Evolutionary conservation across 192 early-diverging fungal genomes (phyloP).

Genomic region (Coemansia sp.): DNA sequence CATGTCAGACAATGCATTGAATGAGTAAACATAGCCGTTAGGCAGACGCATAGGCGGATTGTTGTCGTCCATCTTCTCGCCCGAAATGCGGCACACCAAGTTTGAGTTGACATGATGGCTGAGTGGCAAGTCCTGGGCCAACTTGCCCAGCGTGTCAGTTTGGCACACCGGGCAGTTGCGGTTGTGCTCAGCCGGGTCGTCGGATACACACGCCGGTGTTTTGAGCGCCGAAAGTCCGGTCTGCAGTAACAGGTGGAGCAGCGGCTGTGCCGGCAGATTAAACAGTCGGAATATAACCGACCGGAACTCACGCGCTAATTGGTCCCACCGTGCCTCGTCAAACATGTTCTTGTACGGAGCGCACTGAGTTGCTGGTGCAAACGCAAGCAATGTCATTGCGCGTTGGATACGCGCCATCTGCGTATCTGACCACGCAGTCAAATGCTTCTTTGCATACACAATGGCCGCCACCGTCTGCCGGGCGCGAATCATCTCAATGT

Average conservation of each 20-base stretch:
- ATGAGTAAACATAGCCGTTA: constrained; percentile 95
- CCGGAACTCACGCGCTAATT: constrained; percentile 78
- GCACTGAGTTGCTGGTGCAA: constrained; percentile 73
- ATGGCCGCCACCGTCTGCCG: constrained; percentile 73
- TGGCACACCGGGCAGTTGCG: constrained; percentile 97
- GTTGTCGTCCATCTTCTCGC: constrained; percentile 93
- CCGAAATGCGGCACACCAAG: constrained; percentile 88
- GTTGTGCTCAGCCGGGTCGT: constrained; percentile 72
- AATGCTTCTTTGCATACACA: constrained; percentile 80
- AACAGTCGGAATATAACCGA: constrained; percentile 85
- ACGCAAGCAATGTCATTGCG: constrained; percentile 89
- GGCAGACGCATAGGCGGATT: constrained; percentile 95
- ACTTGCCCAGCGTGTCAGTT: constrained; percentile 73
- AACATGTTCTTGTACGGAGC: constrained; percentile 71
- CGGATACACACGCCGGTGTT: constrained; percentile 72
- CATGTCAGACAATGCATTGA: constrained; percentile 70
- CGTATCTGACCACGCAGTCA: constrained; percentile 73
- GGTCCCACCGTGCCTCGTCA: constrained; percentile 68
- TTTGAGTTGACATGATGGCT: constrained; percentile 95
- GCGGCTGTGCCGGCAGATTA: constrained; percentile 81
- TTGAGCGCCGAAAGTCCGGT: constrained; percentile 96
- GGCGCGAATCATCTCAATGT: constrained; percentile 80
- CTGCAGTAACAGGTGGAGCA: constrained; percentile 85
- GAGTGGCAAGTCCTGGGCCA: constrained; percentile 83
- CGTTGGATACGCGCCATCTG: constrained; percentile 82